Conservation (phyloP, 768 basidiomycete genomes). For the Leucosporidium creatinivorum region DNA sequence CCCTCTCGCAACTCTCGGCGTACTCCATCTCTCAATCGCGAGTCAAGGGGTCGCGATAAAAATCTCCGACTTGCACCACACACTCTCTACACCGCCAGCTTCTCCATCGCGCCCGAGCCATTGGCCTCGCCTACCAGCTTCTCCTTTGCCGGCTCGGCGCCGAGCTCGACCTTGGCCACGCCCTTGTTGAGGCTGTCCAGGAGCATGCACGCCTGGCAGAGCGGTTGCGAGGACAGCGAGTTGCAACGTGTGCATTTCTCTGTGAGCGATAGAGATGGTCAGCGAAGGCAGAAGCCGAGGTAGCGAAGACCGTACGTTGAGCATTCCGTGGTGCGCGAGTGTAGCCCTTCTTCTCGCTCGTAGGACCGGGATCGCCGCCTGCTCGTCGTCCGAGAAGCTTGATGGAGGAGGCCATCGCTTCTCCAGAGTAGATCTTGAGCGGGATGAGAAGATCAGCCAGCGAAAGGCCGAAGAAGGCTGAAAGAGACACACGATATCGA, state of each 20-base stretch:
- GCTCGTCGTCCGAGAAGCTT: conserved; percentile 24
- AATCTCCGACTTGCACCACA: too few relatives aligned
- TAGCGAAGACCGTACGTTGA: conserved; percentile 20
- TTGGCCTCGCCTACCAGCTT: too few relatives aligned
- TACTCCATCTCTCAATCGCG: too few relatives aligned
- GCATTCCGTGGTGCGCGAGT: conserved; percentile 7
- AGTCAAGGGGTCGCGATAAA: too few relatives aligned
- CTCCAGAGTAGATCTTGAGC: conserved; percentile 37
- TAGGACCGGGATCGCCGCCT: conserved; percentile 22
- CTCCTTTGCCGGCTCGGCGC: neutral
- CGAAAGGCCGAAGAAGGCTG: neutral
- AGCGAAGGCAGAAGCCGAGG: neutral
- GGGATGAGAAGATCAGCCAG: conserved; percentile 34
- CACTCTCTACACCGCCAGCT: too few relatives aligned
- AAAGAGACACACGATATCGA: conserved; percentile 82
- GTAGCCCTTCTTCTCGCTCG: conserved; percentile 1
- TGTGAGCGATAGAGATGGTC: conserved; percentile 40
- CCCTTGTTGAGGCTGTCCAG: conserved; percentile 37
- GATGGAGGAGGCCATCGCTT: conserved; percentile 34
- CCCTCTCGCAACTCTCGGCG: too few relatives aligned
- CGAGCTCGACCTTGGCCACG: conserved; percentile 30
- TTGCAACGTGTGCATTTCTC: conserved; percentile 88
- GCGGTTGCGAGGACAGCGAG: conserved; percentile 90
- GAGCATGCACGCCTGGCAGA: conserved; percentile 58
- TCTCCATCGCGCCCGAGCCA: too few relatives aligned